Percentiles rank a stretch among this genome's conserved stretches.
These are phyloP conservation scores for Pestalotiopsis sp. DNA, from an alignment of 2,329 filamentous ascomycete species.

Conservation along the genomic window DNA sequence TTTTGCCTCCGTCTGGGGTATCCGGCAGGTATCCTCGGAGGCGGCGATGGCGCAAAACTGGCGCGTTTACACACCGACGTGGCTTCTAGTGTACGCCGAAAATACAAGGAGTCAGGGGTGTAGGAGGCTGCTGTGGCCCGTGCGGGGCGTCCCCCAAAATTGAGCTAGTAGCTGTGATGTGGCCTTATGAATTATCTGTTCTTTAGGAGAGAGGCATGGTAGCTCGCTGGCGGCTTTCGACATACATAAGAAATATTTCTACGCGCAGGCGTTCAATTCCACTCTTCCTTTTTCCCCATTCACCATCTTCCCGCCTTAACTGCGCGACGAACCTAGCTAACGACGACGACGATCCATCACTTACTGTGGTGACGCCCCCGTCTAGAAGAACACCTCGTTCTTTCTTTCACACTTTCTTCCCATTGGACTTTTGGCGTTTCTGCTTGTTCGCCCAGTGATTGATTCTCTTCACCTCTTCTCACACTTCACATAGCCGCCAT, in stretches of 20 bases:
- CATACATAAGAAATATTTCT: constrained; percentile 10
- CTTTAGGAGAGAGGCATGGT: neutral
- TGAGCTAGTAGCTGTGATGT: constrained; percentile 7
- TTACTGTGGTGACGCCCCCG: neutral
- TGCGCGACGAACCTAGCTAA: neutral
- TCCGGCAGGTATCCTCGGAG: neutral
- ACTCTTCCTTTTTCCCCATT: constrained; percentile 4
- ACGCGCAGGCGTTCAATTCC: neutral
- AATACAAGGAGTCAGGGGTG: neutral
- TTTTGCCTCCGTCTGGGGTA: constrained; percentile 1
- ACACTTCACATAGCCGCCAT: constrained; percentile 32
- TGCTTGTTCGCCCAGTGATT: constrained; percentile 13
- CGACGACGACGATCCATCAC: constrained; percentile 3
- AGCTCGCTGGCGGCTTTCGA: neutral
- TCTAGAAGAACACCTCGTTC: constrained; percentile 12
- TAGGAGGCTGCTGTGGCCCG: neutral
- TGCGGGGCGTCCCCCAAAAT: neutral
- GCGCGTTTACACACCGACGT: neutral
- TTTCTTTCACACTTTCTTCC: constrained; percentile 10
- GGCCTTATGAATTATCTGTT: constrained; percentile 15
- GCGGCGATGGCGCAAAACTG: neutral
- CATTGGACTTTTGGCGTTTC: constrained; percentile 4
- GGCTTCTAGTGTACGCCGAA: neutral
- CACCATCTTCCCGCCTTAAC: neutral
- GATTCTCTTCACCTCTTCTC: constrained; percentile 13